A percentile compares a stretch with the other conserved stretches of the same genome.
These are phyloP conservation scores for Exobasidium rhododendri DNA, from an alignment of 1,284 basidiomycete species.

Conservation along the genomic window DNA sequence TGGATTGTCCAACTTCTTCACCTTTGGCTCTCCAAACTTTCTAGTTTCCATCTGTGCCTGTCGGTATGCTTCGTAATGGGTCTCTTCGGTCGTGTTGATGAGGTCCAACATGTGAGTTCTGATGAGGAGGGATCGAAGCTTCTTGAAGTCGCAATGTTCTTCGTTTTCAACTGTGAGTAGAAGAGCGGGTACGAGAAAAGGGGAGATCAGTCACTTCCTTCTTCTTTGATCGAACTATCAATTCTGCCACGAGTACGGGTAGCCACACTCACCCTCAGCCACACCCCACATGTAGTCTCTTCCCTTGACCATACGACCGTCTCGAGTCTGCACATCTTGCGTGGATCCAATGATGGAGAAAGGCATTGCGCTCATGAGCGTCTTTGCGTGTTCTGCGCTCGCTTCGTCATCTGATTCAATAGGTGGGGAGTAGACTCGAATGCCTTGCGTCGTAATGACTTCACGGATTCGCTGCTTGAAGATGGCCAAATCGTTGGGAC, in stretches of 20 bases:
- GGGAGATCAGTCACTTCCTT: too few species aligned
- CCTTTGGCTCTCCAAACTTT: slow-evolving; percentile 97
- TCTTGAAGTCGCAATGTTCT: slow-evolving; percentile 98
- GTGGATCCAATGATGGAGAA: slow-evolving; percentile 98
- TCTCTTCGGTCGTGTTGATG: slow-evolving; percentile 90
- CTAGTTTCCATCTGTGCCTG: slow-evolving; percentile 99
- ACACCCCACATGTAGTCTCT: slow-evolving; percentile 99
- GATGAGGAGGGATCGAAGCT: slow-evolving; percentile 90
- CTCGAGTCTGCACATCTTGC: slow-evolving; percentile 83
- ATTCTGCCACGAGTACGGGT: too few species aligned
- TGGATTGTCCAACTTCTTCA: slow-evolving; percentile 98
- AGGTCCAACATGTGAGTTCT: slow-evolving; percentile 98
- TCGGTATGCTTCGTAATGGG: slow-evolving; percentile 96
- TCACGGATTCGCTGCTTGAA: slow-evolving; percentile 93
- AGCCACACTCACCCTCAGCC: slow-evolving; percentile 70
- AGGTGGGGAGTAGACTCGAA: slow-evolving; percentile 90
- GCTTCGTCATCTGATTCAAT: slow-evolving; percentile 85
- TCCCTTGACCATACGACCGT: slow-evolving; percentile 91
- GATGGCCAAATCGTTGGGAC: slow-evolving; percentile 79
- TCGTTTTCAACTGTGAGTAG: slow-evolving; percentile 84
- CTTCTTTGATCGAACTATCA: too few species aligned
- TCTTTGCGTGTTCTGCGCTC: slow-evolving; percentile 81
- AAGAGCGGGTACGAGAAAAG: slow-evolving; percentile 55
- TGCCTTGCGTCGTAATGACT: slow-evolving; percentile 83
- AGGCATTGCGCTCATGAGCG: slow-evolving; percentile 79